A percentile compares a stretch with the other conserved stretches of the same genome.
phyloP scores from a whole-genome alignment of 139 green algal species.

The Klebsormidium nitens region DNA sequence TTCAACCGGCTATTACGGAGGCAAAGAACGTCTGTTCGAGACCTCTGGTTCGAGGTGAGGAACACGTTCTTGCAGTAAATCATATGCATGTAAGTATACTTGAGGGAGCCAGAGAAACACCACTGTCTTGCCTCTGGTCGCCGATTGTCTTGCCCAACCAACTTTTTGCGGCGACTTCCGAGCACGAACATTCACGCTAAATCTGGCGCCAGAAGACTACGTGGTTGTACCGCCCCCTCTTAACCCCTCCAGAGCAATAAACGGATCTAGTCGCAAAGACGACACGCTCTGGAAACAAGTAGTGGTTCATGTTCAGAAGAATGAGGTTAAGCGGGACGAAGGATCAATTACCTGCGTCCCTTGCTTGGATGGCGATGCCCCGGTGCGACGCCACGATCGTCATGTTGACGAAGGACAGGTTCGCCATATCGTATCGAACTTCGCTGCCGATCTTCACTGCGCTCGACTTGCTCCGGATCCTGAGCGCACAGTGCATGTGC shows the following conservation, averaged over 20 bases:
- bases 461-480: conserved; percentile 20
- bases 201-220: too few species aligned
- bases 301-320: background rate
- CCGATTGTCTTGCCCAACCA: too few species aligned
- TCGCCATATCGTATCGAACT: conserved; percentile 17
- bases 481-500: too few species aligned
- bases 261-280: background rate
- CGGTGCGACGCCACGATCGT: conserved; percentile 17
- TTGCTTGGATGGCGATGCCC: conserved; percentile 16
- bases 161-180: too few species aligned
- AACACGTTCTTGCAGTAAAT: too few species aligned
- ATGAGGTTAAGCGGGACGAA: background rate
- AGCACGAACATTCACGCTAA: too few species aligned
- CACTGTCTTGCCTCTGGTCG: too few species aligned
- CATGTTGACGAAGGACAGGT: conserved; percentile 16
- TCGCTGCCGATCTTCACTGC: conserved; percentile 26
- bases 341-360: conserved; percentile 11
- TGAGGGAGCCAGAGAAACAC: too few species aligned
- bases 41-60: background rate
- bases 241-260: background rate
- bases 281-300: background rate
- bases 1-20: background rate
- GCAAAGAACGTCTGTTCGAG: background rate
- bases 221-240: too few species aligned
- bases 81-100: too few species aligned